phyloP scores from a whole-genome alignment of 192 early-diverging fungal genomes.

The Backusella sp. region DNA sequence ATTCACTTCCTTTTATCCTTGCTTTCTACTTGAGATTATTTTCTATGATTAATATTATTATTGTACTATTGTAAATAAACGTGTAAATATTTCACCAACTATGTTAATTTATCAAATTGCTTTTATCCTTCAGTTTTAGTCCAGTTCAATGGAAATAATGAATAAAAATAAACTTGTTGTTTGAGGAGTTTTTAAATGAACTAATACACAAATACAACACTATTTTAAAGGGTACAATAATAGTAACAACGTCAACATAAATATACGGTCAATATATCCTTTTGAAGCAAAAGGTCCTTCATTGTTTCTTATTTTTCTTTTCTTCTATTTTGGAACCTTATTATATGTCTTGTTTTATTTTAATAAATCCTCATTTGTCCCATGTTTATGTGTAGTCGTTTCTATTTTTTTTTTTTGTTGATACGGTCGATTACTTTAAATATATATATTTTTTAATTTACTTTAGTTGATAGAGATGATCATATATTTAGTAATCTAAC shows the following conservation, averaged over 20 bases:
- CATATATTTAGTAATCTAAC: not conserved
- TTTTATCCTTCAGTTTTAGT: not conserved
- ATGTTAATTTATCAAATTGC: not conserved
- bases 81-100: not conserved
- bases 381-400: not conserved
- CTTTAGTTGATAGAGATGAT: not conserved
- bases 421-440: not conserved
- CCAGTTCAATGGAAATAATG: not conserved
- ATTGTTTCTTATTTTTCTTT: not conserved
- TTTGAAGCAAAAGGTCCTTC: not conserved
- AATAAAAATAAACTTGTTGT: not conserved
- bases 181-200: not conserved
- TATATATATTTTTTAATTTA: not conserved
- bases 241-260: not conserved
- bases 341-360: not conserved
- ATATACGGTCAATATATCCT: not conserved
- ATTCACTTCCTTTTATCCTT: not conserved
- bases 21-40: not conserved
- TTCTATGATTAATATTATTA: not conserved
- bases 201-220: not conserved
- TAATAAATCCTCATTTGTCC: not conserved
- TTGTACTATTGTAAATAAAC: not conserved
- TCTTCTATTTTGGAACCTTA: not conserved
- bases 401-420: not conserved
- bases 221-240: not conserved